Evolutionary conservation across 2,329 filamentous ascomycete species (phyloP), one percentile per base, ranked within the genome.

Genomic region (Colletotrichum melonis): DNA sequence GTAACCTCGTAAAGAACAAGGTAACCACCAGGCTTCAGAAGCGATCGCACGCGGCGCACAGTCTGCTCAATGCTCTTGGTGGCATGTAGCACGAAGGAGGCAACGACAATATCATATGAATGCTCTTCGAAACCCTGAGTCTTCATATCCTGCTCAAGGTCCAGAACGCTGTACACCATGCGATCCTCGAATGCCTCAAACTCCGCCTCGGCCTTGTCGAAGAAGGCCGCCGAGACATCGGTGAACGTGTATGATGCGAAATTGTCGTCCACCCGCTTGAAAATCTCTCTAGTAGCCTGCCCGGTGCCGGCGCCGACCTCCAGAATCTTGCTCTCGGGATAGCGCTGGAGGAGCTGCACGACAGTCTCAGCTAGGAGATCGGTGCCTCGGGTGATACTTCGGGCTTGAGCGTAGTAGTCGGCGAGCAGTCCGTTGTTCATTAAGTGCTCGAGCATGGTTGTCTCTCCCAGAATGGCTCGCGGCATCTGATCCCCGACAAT

Each of bases 291-390:
- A 38, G 55, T 70, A 24, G 22, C 67, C n/a, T 80, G 81, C 1
- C 85, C 86, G 2, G 84, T 86, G 1, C 86, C 86, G 9, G 83
- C 85, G 35, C 86, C 85, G 46, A 32, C 46, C 30, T 54, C 46
- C 16, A 28, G 5, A 42, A 55, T 68, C 8, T 63, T 55, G 32
- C 28, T 35, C 26, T 55, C 24, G 0, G 86, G 86, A 60, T 83
- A 83, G 2, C 82, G 80, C 66, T 85, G 79, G 0, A 79, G 67
- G 11, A 88, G 78, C 55, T 84, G 83, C 3, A 75, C 46, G 64
- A 60, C 14, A 77, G 73, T 24, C n/a, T 59, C 57, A 9, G 57
- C 32, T 24, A 59, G 6, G 32, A 59, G 11, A 1, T 42, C 11
- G 57, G 57, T 59, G 32, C 57, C 57, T 42, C 57, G 57, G 11